Base-by-base conservation (phyloP, 73 alveolate species). In the Uronychia setigera region DNA sequence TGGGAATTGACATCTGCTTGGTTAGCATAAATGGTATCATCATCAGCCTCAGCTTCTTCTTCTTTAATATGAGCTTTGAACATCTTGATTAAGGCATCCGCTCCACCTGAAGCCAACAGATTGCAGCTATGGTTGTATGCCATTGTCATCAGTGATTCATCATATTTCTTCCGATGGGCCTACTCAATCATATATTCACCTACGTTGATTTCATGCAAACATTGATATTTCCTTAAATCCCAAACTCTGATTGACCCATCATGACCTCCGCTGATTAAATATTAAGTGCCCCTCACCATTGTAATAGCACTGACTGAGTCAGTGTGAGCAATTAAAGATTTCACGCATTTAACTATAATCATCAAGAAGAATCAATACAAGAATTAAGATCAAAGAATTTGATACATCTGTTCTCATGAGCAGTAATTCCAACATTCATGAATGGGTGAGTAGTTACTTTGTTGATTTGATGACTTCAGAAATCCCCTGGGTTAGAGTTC, bases 141-240 rank as follows among this genome's bases (percentile, higher is more conserved):
- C 79, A 87, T 31, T 29, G 85, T 31, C 27, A 81, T 5, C n/a
- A 87, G 90, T 59, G 95, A 94, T 80, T 94, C 98, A 80, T 92
- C 97, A 92, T 87, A 94, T 90, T 94, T 94, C 78, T 91, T 86
- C 58, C 96, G 80, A 87, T 94, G 98, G 34, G 96, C 98, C n/a
- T n/a, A n/a, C n/a, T n/a, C n/a, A n/a, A n/a, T n/a, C n/a, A n/a
- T n/a, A n/a, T n/a, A n/a, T n/a, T n/a, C n/a, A n/a, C n/a, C n/a
- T n/a, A n/a, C n/a, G n/a, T 91, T 92, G 35, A 87, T 86, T 81
- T 90, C 95, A 88, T 83, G 87, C 58, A 90, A 81, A 31, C 89
- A 88, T 90, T 94, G 86, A 85, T 88, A 92, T 33, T 86, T 94
- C 28, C 98, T 92, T 79, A 94, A 78, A 87, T 94, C 98, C 98